Percentiles rank a stretch among this genome's conserved stretches.
These are phyloP conservation scores for Scedosporium boydii DNA, from an alignment of 2,329 filamentous ascomycete genomes.

Conservation along the genomic window DNA sequence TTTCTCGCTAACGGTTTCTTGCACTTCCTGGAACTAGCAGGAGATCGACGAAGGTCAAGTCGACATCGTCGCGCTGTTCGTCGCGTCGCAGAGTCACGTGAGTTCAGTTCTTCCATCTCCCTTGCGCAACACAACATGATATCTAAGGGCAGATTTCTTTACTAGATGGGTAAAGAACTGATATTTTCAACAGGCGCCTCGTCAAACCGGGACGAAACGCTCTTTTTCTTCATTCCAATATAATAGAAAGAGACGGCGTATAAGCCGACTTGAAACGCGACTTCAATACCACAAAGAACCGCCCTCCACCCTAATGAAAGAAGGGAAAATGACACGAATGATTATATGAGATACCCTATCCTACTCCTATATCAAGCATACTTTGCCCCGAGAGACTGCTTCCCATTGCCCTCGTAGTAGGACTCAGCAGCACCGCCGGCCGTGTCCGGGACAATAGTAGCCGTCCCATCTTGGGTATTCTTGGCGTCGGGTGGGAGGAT, in stretches of 20 bases:
- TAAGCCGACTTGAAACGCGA: too few relatives aligned
- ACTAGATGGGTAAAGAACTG: too few relatives aligned
- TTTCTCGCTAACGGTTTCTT: too few relatives aligned
- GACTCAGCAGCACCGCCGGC: not conserved
- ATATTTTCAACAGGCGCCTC: too few relatives aligned
- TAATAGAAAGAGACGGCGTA: not conserved
- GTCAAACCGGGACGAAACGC: too few relatives aligned
- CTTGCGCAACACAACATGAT: too few relatives aligned
- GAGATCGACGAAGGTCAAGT: too few relatives aligned
- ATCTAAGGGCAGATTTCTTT: too few relatives aligned
- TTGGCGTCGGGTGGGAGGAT: slow-evolving; percentile 14
- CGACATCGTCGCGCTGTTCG: too few relatives aligned
- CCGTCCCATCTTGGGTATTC: slow-evolving; percentile 16
- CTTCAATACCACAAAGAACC: too few relatives aligned
- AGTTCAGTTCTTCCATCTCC: not conserved
- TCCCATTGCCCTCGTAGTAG: slow-evolving; percentile 16
- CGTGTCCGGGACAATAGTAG: slow-evolving; percentile 12
- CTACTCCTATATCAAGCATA: not conserved
- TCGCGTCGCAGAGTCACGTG: not conserved
- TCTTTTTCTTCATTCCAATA: slow-evolving; percentile 5
- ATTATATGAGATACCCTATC: not conserved
- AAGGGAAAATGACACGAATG: not conserved
- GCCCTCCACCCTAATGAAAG: not conserved
- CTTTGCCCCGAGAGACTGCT: slow-evolving; percentile 16
- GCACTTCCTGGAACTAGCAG: too few relatives aligned